These are phyloP conservation scores for Pichia californica DNA, from an alignment of 805 yeast genomes.

Conservation along the genomic window DNA sequence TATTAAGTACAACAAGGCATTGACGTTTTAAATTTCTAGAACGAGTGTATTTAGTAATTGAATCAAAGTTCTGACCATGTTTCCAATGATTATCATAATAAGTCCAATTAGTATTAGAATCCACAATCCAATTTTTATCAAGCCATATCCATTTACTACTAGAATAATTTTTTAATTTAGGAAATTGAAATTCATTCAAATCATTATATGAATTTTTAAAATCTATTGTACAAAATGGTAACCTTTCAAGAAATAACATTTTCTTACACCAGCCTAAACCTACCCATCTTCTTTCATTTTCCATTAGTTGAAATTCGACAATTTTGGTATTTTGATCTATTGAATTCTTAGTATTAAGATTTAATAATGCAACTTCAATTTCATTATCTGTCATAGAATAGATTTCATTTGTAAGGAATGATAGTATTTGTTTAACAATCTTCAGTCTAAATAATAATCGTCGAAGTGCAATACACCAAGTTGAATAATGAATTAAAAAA, in stretches of 20 bases:
- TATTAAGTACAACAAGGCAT: conserved; percentile 3
- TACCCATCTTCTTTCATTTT: conserved; percentile 57
- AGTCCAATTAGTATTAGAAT: conserved; percentile 49
- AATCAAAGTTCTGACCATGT: conserved; percentile 34
- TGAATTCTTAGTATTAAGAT: conserved; percentile 8
- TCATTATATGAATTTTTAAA: conserved; percentile 25
- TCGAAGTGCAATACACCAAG: conserved; percentile 41
- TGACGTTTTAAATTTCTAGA: conserved; percentile 45
- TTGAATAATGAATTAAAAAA: conserved; percentile 39
- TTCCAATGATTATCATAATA: conserved; percentile 50
- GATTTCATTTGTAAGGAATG: conserved; percentile 37
- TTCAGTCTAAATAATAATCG: conserved; percentile 46
- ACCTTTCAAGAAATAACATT: conserved; percentile 46
- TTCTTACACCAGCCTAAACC: conserved; percentile 54
- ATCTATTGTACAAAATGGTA: conserved; percentile 40
- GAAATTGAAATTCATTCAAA: conserved; percentile 39
- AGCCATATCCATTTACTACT: conserved; percentile 53
- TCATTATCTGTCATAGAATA: conserved; percentile 17
- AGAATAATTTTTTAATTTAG: conserved; percentile 32
- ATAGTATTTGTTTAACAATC: conserved; percentile 32
- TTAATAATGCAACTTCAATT: conserved; percentile 7
- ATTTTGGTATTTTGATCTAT: conserved; percentile 33
- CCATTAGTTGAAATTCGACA: conserved; percentile 44
- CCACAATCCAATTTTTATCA: conserved; percentile 46
- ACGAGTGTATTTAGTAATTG: conserved; percentile 45